Evolutionary conservation across 352 stramenopile species (phyloP).

Genomic region (Lagenidium sp.): DNA sequence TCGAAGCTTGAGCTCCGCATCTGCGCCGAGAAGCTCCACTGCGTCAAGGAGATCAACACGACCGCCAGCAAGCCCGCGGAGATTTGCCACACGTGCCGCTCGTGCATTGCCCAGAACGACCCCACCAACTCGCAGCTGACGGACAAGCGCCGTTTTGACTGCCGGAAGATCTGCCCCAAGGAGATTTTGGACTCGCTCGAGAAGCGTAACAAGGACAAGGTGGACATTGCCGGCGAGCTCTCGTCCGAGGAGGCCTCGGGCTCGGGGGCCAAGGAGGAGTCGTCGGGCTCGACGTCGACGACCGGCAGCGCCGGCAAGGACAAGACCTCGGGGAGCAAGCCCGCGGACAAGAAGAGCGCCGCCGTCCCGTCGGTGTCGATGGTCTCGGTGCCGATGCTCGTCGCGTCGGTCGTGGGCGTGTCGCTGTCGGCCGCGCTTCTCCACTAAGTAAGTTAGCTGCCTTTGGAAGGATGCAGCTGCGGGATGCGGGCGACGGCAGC

Average conservation of each 20-base stretch:
- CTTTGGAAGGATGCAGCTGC: too few species aligned
- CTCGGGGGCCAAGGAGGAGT: constrained; percentile 10
- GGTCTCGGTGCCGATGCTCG: constrained; percentile 4
- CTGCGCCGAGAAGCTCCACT: constrained; percentile 66
- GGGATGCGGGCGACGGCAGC: too few species aligned
- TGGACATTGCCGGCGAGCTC: constrained; percentile 52
- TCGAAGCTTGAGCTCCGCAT: constrained; percentile 35
- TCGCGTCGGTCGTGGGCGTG: constrained; percentile 5
- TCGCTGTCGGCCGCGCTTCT: constrained; percentile 6
- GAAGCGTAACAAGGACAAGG: constrained; percentile 37
- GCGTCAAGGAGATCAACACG: constrained; percentile 62
- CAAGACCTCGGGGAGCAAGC: not conserved
- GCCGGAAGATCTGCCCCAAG: constrained; percentile 54
- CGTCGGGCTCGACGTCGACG: not conserved
- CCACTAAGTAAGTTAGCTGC: constrained; percentile 9
- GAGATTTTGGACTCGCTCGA: constrained; percentile 56
- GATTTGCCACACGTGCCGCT: constrained; percentile 79
- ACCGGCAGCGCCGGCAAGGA: not conserved
- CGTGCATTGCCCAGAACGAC: constrained; percentile 71
- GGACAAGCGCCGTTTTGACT: constrained; percentile 64
- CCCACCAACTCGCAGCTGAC: constrained; percentile 35
- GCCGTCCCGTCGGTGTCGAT: not conserved
- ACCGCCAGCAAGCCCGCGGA: constrained; percentile 39
- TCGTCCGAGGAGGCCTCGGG: constrained; percentile 14
- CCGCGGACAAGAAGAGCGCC: not conserved